These are phyloP conservation scores for Crithidia brevicula DNA, from an alignment of 208 protist species.

Conservation along the genomic window DNA sequence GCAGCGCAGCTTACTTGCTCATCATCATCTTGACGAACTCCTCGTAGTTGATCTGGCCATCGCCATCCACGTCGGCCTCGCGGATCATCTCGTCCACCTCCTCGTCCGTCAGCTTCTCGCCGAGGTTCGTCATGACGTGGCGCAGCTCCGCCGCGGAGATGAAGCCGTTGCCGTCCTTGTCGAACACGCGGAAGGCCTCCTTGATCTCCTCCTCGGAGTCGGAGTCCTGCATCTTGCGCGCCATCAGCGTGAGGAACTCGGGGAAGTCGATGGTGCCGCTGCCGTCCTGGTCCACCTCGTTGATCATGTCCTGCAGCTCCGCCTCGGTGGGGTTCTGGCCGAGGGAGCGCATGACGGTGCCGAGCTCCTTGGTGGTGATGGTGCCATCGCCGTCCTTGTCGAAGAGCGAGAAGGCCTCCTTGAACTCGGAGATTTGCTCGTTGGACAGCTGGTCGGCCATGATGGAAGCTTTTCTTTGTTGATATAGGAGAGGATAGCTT, in stretches of 20 bases:
- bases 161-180: slow-evolving; percentile 95
- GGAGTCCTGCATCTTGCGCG: slow-evolving; percentile 90
- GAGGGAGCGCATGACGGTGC: slow-evolving; percentile 99
- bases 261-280: slow-evolving; percentile 97
- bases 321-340: slow-evolving; percentile 96
- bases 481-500: neutral
- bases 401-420: slow-evolving; percentile 99
- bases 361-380: slow-evolving; percentile 99
- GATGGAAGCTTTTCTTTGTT: neutral
- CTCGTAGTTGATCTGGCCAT: slow-evolving; percentile 83
- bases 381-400: slow-evolving; percentile 97
- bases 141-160: slow-evolving; percentile 95
- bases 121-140: slow-evolving; percentile 96
- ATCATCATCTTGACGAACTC: slow-evolving; percentile 92
- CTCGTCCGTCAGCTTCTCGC: slow-evolving; percentile 94
- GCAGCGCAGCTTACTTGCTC: slow-evolving; percentile 44
- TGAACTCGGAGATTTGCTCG: slow-evolving; percentile 99
- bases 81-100: slow-evolving; percentile 93
- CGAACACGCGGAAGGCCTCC: slow-evolving; percentile 96
- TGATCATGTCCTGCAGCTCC: slow-evolving; percentile 98
- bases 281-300: slow-evolving; percentile 96
- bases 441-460: slow-evolving; percentile 95
- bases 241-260: slow-evolving; percentile 91
- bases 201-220: slow-evolving; percentile 96
- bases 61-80: slow-evolving; percentile 87